These are phyloP conservation scores for Prunus dulcis DNA, from an alignment of 306 rosid species.

Conservation along the genomic window DNA sequence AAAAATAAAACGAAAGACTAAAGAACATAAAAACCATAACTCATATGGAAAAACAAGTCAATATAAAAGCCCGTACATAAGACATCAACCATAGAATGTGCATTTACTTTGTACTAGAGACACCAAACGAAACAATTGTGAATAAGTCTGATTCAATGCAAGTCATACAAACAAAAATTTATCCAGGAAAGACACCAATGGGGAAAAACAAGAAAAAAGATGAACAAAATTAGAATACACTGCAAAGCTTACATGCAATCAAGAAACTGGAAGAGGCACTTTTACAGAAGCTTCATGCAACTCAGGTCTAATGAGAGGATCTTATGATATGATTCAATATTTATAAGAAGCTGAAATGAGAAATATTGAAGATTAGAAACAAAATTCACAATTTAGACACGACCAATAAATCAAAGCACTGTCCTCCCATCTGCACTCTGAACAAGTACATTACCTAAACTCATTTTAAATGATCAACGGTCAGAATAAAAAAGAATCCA, in stretches of 20 bases:
- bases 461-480: background rate
- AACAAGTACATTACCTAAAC: background rate
- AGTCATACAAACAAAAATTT: background rate
- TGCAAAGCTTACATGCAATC: background rate
- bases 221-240: background rate
- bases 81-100: background rate
- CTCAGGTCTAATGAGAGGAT: background rate
- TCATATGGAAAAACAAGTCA: background rate
- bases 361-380: background rate
- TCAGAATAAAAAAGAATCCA: background rate
- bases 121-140: background rate
- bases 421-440: background rate
- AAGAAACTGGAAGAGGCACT: slow-evolving; percentile 4
- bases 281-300: slow-evolving; percentile 8
- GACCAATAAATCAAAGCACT: background rate
- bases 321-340: background rate
- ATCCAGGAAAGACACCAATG: background rate
- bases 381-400: background rate
- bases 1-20: background rate
- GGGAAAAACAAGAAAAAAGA: background rate
- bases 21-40: background rate
- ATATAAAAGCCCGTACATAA: background rate
- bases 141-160: background rate
- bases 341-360: slow-evolving; percentile 1
- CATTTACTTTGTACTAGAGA: background rate